Evolutionary conservation across 2,329 filamentous ascomycete genomes (phyloP).

Genomic region (Clonostachys sp.): DNA sequence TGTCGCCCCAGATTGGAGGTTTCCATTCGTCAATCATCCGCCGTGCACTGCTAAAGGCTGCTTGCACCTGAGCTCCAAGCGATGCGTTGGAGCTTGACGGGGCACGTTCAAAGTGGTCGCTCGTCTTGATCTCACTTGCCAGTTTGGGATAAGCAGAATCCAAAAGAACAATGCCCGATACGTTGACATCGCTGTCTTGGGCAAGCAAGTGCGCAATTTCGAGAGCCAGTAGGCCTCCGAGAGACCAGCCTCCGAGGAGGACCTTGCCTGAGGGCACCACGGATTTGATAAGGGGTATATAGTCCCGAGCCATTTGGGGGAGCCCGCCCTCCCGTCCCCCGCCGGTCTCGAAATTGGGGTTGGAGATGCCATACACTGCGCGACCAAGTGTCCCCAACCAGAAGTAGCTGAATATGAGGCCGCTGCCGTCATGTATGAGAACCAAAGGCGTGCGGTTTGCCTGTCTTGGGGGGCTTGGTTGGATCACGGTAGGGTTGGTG

Average conservation of each 20-base stretch:
- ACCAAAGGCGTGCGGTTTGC: conserved; percentile 13
- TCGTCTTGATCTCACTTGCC: not conserved
- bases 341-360: conserved; percentile 44
- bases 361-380: conserved; percentile 47
- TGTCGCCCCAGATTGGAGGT: conserved; percentile 28
- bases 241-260: conserved; percentile 51
- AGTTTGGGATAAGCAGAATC: conserved; percentile 38
- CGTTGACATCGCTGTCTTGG: conserved; percentile 24
- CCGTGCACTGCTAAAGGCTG: conserved; percentile 35
- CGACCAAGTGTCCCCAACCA: conserved; percentile 44
- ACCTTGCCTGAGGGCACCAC: conserved; percentile 29
- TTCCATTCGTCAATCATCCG: conserved; percentile 34
- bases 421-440: conserved; percentile 57
- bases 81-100: conserved; percentile 20
- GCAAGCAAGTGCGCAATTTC: conserved; percentile 41
- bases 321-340: conserved; percentile 45
- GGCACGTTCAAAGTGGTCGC: conserved; percentile 4
- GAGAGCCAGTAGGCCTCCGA: conserved; percentile 47
- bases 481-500: no score
- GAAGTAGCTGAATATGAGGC: conserved; percentile 54
- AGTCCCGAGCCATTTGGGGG: conserved; percentile 47
- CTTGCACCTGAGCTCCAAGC: conserved; percentile 25
- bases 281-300: conserved; percentile 37
- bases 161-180: conserved; percentile 47
- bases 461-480: no score